phyloP scores from a whole-genome alignment of 2,329 filamentous ascomycete genomes.

The Sordariomycetes sp. region DNA sequence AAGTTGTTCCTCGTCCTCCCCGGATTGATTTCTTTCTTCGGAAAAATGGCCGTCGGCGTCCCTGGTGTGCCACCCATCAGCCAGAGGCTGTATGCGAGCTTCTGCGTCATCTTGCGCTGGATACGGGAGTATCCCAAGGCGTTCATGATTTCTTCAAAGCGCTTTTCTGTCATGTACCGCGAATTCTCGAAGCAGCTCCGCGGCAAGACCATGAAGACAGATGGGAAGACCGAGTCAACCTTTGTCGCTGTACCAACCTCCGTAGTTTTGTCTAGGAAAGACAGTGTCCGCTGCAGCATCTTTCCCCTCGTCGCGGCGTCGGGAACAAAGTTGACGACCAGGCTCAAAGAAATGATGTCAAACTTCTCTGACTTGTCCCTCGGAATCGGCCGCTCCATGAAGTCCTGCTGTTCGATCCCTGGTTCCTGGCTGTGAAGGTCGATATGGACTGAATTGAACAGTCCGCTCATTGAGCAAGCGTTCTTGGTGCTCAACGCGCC shows the following conservation, averaged over 20 bases:
- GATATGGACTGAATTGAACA: slow-evolving; percentile 72
- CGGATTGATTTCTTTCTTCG: slow-evolving; percentile 68
- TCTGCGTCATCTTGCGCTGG: slow-evolving; percentile 65
- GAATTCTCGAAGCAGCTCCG: slow-evolving; percentile 85
- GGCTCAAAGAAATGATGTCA: slow-evolving; percentile 81
- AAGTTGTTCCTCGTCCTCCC: slow-evolving; percentile 84
- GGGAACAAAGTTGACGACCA: slow-evolving; percentile 92
- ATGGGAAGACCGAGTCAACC: slow-evolving; percentile 41
- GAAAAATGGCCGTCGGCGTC: slow-evolving; percentile 10
- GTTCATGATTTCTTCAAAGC: slow-evolving; percentile 64
- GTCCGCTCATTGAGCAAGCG: slow-evolving; percentile 63
- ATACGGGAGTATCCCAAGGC: slow-evolving; percentile 62
- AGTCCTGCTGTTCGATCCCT: slow-evolving; percentile 81
- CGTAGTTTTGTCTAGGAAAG: slow-evolving; percentile 47
- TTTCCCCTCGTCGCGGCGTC: slow-evolving; percentile 65
- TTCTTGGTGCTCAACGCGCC: slow-evolving; percentile 81
- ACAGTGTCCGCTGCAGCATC: slow-evolving; percentile 71
- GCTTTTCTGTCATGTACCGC: slow-evolving; percentile 70
- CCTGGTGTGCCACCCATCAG: slow-evolving; percentile 27
- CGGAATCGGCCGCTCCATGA: slow-evolving; percentile 81
- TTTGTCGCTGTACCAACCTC: slow-evolving; percentile 5
- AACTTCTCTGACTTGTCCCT: slow-evolving; percentile 54
- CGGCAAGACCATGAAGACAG: slow-evolving; percentile 82
- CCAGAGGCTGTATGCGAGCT: slow-evolving; percentile 90
- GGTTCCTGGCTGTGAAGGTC: slow-evolving; percentile 81